phyloP scores from a whole-genome alignment of 768 basidiomycete species.

The Lactifluus hygrophoroides region DNA sequence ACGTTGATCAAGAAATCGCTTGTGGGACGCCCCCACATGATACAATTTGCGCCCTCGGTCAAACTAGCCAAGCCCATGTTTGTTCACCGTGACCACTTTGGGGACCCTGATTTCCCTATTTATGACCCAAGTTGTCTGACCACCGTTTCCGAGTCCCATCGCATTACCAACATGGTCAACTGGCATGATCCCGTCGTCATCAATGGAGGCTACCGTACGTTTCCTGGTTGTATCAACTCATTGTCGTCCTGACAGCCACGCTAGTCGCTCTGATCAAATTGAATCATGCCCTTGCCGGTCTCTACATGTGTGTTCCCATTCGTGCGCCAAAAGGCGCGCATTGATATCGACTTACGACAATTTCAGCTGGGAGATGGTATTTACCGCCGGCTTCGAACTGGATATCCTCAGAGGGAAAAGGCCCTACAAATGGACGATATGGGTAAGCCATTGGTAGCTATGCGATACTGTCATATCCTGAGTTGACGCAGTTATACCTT shows the following conservation, averaged over 20 bases:
- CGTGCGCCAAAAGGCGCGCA: background rate
- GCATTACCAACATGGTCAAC: constrained; percentile 1
- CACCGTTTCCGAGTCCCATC: background rate
- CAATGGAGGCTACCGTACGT: background rate
- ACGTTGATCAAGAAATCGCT: background rate
- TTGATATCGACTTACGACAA: background rate
- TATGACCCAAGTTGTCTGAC: background rate
- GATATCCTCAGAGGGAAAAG: constrained; percentile 4
- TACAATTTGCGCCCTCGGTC: background rate
- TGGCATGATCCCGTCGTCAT: constrained; percentile 3
- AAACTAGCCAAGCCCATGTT: background rate
- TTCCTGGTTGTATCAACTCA: background rate
- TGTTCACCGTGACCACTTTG: background rate
- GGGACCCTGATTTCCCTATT: background rate
- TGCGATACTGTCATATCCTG: background rate
- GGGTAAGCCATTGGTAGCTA: background rate
- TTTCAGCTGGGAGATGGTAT: background rate
- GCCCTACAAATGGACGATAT: constrained; percentile 3
- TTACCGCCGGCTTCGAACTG: too few relatives aligned
- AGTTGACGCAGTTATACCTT: constrained; percentile 2
- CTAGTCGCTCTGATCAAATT: background rate
- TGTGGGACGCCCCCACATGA: background rate
- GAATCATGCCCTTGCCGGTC: too few relatives aligned
- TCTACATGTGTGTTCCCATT: background rate
- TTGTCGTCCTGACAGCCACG: background rate